A percentile compares a stretch with the other conserved stretches of the same genome.
phyloP scores from a whole-genome alignment of 345 rosid genomes.

The Moringa oleifera region DNA sequence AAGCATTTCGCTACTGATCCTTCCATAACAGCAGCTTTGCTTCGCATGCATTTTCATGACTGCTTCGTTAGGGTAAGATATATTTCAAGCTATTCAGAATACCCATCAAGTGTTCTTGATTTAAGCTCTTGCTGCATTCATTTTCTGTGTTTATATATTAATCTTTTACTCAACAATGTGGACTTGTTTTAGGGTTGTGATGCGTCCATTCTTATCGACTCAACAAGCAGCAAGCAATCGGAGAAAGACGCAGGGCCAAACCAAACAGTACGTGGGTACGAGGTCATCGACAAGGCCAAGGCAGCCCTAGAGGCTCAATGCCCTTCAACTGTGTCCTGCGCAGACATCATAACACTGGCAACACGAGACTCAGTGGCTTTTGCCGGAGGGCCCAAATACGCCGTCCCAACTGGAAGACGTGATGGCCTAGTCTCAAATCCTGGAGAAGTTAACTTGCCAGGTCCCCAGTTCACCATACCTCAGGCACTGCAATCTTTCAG shows the following conservation, averaged over 20 bases:
- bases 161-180: no score
- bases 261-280: conserved; percentile 26
- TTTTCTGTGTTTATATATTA: no score
- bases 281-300: conserved; percentile 30
- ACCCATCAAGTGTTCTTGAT: no score
- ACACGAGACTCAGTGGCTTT: conserved; percentile 54
- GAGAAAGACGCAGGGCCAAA: conserved; percentile 32
- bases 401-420: conserved; percentile 53
- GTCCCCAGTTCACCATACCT: conserved; percentile 38
- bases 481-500: conserved; percentile 34
- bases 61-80: conserved; percentile 66
- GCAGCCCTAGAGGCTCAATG: conserved; percentile 24
- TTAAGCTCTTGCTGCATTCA: no score
- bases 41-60: conserved; percentile 88
- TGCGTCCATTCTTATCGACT: conserved; percentile 29
- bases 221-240: conserved; percentile 26
- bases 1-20: conserved; percentile 31
- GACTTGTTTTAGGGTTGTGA: conserved; percentile 25
- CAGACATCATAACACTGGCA: conserved; percentile 45
- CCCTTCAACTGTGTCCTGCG: conserved; percentile 23
- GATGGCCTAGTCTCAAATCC: conserved; percentile 49
- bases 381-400: conserved; percentile 48
- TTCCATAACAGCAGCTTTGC: conserved; percentile 59
- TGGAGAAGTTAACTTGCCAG: conserved; percentile 53
- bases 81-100: no score